A percentile compares a stretch with the other conserved stretches of the same genome.
phyloP scores from a whole-genome alignment of 768 basidiomycete genomes.

The Thelephora aurantiotincta region DNA sequence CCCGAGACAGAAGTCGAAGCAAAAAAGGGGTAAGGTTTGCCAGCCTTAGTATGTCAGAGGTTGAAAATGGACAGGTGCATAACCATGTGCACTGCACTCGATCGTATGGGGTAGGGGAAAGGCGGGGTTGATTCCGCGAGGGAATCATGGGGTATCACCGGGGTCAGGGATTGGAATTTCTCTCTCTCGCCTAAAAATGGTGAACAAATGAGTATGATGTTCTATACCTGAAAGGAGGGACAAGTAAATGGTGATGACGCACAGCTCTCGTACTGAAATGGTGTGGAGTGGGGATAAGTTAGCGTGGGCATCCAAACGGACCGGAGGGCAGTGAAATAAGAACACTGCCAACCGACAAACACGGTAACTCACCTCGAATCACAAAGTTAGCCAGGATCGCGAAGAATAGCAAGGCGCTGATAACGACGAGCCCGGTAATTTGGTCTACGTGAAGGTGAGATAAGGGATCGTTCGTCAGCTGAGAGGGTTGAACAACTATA shows the following conservation, averaged over 20 bases:
- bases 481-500: neutral
- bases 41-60: too few relatives aligned
- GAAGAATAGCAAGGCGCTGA: slow-evolving; percentile 72
- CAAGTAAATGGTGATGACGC: neutral
- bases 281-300: neutral
- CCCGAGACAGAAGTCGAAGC: too few relatives aligned
- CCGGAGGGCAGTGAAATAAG: neutral
- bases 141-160: neutral
- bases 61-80: too few relatives aligned
- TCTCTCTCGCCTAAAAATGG: slow-evolving; percentile 5
- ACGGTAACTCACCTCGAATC: slow-evolving; percentile 50
- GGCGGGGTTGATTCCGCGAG: neutral
- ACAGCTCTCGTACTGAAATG: slow-evolving; percentile 9
- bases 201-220: neutral
- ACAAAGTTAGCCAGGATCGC: slow-evolving; percentile 84
- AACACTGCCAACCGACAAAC: neutral
- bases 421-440: slow-evolving; percentile 67
- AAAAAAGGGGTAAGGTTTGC: too few relatives aligned
- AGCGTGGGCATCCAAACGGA: too few relatives aligned
- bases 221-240: neutral
- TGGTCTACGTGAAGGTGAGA: slow-evolving; percentile 36
- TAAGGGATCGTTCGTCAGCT: neutral
- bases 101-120: neutral
- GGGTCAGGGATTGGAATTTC: slow-evolving; percentile 7
- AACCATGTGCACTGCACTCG: too few relatives aligned